Conservation (phyloP, 495 filamentous ascomycete species). For the Thozetella sp. region DNA sequence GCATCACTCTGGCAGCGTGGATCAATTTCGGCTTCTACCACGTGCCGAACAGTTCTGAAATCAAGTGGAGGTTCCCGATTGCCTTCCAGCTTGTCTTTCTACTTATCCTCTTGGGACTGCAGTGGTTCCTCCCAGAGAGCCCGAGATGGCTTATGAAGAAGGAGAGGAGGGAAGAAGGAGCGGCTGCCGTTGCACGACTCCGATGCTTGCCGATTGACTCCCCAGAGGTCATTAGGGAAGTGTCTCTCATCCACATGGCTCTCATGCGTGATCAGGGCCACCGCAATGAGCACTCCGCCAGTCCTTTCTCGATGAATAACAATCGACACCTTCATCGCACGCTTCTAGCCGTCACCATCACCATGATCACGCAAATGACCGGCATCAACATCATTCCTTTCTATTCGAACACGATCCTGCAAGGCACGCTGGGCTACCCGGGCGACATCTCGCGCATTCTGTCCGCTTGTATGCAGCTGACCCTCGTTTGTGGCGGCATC, state of each 20-base stretch:
- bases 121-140: neutral
- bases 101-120: neutral
- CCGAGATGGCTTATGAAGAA: neutral
- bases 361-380: neutral
- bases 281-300: neutral
- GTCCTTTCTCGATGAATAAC: neutral
- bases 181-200: neutral
- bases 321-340: neutral
- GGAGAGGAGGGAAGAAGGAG: neutral
- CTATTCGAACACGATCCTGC: neutral
- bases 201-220: neutral
- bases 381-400: neutral
- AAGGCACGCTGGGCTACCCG: neutral
- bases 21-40: neutral
- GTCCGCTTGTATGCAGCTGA: neutral
- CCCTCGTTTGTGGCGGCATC: neutral
- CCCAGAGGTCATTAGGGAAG: neutral
- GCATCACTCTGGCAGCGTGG: neutral
- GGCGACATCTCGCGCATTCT: neutral
- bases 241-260: neutral
- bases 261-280: neutral
- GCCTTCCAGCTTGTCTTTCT: neutral
- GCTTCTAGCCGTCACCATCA: neutral
- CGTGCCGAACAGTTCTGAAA: neutral
- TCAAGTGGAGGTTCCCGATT: neutral